Percentiles rank a stretch among this genome's conserved stretches.
These are phyloP conservation scores for Colletotrichum nymphaeae DNA, from an alignment of 2,329 filamentous ascomycete genomes.

Conservation along the genomic window DNA sequence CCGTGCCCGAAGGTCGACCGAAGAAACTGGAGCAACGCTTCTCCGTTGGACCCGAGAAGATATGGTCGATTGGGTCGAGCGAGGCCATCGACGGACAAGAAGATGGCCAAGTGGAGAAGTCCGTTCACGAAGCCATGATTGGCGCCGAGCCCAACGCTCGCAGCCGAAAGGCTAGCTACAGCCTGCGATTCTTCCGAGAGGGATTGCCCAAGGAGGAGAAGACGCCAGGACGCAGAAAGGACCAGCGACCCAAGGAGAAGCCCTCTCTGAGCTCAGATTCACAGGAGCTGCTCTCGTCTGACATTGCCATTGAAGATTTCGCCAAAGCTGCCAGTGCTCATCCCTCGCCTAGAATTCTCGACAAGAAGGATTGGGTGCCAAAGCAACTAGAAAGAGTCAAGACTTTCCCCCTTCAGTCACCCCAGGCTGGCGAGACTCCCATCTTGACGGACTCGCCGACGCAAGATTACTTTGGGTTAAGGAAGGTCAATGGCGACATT, in stretches of 20 bases:
- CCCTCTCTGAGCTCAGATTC: constrained; percentile 49
- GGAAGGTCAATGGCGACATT: constrained; percentile 36
- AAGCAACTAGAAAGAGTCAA: constrained; percentile 27
- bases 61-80: constrained; percentile 71
- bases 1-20: constrained; percentile 43
- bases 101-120: constrained; percentile 72
- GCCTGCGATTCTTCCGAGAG: constrained; percentile 75
- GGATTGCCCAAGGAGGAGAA: constrained; percentile 70
- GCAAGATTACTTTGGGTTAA: constrained; percentile 35
- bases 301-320: constrained; percentile 35
- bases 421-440: constrained; percentile 28
- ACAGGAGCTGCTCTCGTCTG: constrained; percentile 20
- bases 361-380: constrained; percentile 37
- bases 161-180: constrained; percentile 76
- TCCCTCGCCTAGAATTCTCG: constrained; percentile 37
- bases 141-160: constrained; percentile 72
- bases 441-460: constrained; percentile 35
- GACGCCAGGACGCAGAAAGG: constrained; percentile 58
- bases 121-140: constrained; percentile 70
- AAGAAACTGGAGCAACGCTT: constrained; percentile 55
- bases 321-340: constrained; percentile 25
- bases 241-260: constrained; percentile 57
- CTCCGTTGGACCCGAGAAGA: constrained; percentile 64
- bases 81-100: constrained; percentile 56
- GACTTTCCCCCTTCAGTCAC: constrained; percentile 33